Conservation (phyloP, 2,329 filamentous ascomycete species). For the Botrytis porri region DNA sequence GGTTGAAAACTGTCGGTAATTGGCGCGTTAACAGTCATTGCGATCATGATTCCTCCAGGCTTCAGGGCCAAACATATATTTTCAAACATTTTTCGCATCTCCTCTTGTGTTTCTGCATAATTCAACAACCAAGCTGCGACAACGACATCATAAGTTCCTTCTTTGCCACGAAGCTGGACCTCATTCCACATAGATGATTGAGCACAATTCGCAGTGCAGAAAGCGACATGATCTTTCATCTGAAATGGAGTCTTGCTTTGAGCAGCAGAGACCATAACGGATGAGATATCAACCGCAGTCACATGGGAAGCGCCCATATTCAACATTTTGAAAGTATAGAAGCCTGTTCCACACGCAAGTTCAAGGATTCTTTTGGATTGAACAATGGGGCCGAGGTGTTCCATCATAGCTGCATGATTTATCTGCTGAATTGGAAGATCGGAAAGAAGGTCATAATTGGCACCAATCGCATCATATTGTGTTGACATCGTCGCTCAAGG, state of each 20-base stretch:
- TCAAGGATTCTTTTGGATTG: not conserved
- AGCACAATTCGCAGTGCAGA: not conserved
- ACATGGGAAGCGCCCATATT: slow-evolving; percentile 6
- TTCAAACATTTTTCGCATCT: slow-evolving; percentile 2
- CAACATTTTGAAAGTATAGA: not conserved
- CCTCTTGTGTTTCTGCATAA: slow-evolving; percentile 1
- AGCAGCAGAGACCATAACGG: not conserved
- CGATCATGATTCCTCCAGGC: not conserved
- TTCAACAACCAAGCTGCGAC: slow-evolving; percentile 1
- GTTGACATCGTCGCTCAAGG: not conserved
- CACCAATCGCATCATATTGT: slow-evolving; percentile 8
- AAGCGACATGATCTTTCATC: not conserved
- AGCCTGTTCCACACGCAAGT: slow-evolving; percentile 10
- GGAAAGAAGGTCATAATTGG: not conserved
- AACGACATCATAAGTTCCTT: not conserved
- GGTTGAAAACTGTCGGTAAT: not conserved
- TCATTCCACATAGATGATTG: not conserved
- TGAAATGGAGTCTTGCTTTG: not conserved
- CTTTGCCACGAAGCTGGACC: not conserved
- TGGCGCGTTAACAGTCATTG: not conserved
- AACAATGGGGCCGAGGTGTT: not conserved
- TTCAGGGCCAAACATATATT: not conserved
- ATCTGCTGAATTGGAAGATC: not conserved
- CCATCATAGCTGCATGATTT: not conserved
- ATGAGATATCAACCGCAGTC: slow-evolving; percentile 7